A percentile compares a stretch with the other conserved stretches of the same genome.
phyloP scores from a whole-genome alignment of 106 monocot species.

The Platanthera guangdongensis region DNA sequence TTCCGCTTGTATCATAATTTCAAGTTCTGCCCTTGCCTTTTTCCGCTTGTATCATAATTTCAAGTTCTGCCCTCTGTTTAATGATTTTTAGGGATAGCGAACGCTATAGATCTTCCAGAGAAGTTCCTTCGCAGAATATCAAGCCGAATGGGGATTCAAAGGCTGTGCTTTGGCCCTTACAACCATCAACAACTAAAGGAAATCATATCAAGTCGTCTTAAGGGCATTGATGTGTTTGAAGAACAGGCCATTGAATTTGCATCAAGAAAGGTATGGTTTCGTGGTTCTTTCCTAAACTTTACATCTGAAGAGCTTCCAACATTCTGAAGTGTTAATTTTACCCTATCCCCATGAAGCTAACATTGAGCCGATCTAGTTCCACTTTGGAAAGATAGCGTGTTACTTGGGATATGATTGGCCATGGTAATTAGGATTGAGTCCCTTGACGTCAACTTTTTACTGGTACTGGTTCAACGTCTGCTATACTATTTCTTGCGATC shows the following conservation, averaged over 20 bases:
- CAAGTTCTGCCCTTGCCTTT: slow-evolving; percentile 6
- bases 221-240: slow-evolving; percentile 77
- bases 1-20: neutral
- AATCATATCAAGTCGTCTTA: slow-evolving; percentile 72
- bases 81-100: slow-evolving; percentile 39
- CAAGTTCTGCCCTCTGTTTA: no score
- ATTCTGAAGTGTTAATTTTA: neutral
- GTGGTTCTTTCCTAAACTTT: neutral
- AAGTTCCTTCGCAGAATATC: slow-evolving; percentile 88
- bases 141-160: slow-evolving; percentile 97
- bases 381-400: neutral
- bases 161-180: slow-evolving; percentile 87
- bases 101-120: slow-evolving; percentile 97
- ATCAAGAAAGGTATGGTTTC: slow-evolving; percentile 65
- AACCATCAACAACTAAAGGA: slow-evolving; percentile 82
- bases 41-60: no score
- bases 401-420: no score
- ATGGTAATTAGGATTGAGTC: no score
- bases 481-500: no score
- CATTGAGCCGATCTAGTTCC: neutral
- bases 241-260: slow-evolving; percentile 88
- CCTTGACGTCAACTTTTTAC: no score
- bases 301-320: neutral
- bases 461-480: no score
- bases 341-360: neutral